Base-by-base conservation (phyloP, 1,139 yeast species). In the Candida gigantensis region DNA sequence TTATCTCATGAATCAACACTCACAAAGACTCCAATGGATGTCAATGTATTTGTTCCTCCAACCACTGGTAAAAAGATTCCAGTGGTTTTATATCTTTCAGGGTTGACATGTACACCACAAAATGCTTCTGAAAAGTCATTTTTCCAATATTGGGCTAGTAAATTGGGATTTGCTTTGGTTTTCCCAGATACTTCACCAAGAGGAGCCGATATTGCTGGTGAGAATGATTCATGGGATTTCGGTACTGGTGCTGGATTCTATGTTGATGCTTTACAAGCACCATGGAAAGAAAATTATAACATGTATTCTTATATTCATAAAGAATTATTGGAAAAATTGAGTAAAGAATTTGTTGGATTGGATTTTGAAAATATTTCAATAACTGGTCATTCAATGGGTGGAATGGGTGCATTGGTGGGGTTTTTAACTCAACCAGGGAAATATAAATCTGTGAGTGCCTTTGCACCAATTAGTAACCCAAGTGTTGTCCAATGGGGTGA, bases 301-400 rank as follows among this genome's bases (percentile, higher is more conserved):
- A 92, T 92, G 98, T 87, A 84, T 62, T 72, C 84, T 7, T 92
- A 92, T 53, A 77, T 92, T 25, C 83, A 82, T 50, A 60, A 74
- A 31, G 98, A 92, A 57, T 71, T 92, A 44, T 87, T 84, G 24
- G 47, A 51, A 5, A 60, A 59, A 36, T 63, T 86, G 45, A 61
- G 68, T 7, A 43, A 54, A 13, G 65, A 74, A 30, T 84, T 72
- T 50, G 51, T 70, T 3, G 60, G 65, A 24, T 66, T 86, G 46
- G 84, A 86, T 56, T 68, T 78, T 39, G 56, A 62, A 23, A 81
- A 76, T 34, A 72, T 82, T 37, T 77, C 92, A 18, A 80, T 92
- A 46, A 81, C 94, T 8, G 97, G 97, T 30, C 97, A 92, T 60
- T 92, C 98, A 2, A 92, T 92, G 97, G 98, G 98, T 34, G 98